Evolutionary conservation across 345 rosid species (phyloP).

Genomic region (Syzygium grande): DNA sequence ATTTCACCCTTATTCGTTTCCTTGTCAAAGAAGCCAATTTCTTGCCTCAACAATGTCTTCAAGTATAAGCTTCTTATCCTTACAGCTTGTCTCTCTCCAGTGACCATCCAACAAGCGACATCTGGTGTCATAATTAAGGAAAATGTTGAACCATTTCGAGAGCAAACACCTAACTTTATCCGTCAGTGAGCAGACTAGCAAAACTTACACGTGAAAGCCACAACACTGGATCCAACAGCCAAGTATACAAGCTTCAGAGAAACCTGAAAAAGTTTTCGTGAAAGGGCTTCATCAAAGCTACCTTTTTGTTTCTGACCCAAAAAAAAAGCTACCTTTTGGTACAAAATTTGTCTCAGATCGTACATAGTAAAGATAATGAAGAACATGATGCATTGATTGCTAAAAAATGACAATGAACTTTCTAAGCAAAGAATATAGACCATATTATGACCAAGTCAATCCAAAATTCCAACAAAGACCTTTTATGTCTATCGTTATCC

Average conservation of each 20-base stretch:
- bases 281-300: background rate
- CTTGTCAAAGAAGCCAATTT: slow-evolving; percentile 36
- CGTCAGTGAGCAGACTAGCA: background rate
- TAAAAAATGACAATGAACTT: background rate
- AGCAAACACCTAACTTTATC: background rate
- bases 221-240: slow-evolving; percentile 43
- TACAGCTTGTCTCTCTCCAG: slow-evolving; percentile 45
- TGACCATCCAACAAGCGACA: slow-evolving; percentile 47
- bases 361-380: too few species aligned
- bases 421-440: background rate
- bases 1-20: slow-evolving; percentile 42
- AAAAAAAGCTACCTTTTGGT: background rate
- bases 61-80: slow-evolving; percentile 30
- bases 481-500: too few species aligned
- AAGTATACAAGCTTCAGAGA: slow-evolving; percentile 60
- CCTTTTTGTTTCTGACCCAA: too few species aligned
- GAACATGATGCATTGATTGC: background rate
- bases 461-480: too few species aligned
- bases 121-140: slow-evolving; percentile 11
- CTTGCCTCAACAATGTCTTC: slow-evolving; percentile 39
- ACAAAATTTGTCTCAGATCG: background rate
- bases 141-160: background rate
- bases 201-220: slow-evolving; percentile 69
- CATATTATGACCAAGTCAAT: too few species aligned
- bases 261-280: slow-evolving; percentile 24